Conservation (phyloP, 805 yeast genomes). For the Ogataea nonfermentans region DNA sequence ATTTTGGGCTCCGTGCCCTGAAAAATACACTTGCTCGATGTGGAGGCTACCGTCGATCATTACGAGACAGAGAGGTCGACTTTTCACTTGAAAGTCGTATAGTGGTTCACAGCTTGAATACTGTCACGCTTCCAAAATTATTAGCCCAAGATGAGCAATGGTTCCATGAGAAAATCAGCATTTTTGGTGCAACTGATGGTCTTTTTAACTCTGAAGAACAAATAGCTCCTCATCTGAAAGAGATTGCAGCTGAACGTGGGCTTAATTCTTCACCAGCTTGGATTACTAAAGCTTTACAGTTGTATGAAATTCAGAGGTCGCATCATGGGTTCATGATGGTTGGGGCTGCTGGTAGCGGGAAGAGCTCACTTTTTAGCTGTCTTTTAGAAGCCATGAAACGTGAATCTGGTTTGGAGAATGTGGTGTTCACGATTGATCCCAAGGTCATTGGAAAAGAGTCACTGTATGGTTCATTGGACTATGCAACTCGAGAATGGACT, state of each 20-base stretch:
- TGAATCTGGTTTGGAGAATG: constrained; percentile 34
- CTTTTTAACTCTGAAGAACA: constrained; percentile 14
- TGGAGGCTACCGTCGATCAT: constrained; percentile 39
- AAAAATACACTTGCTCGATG: constrained; percentile 64
- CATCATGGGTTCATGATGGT: constrained; percentile 82
- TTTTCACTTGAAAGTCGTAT: constrained; percentile 31
- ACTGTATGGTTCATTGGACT: constrained; percentile 69
- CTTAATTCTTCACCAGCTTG: constrained; percentile 40
- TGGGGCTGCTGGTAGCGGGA: constrained; percentile 77
- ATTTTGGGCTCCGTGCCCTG: constrained; percentile 83
- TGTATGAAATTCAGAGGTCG: constrained; percentile 55
- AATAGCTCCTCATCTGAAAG: constrained; percentile 29
- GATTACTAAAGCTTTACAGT: constrained; percentile 56
- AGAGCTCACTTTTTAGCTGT: constrained; percentile 52
- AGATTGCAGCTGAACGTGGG: constrained; percentile 34
- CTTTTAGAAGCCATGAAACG: constrained; percentile 44
- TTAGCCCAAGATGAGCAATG: constrained; percentile 47
- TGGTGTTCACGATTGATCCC: constrained; percentile 59
- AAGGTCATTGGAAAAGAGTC: constrained; percentile 66
- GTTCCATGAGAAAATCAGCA: constrained; percentile 30
- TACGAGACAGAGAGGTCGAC: not conserved
- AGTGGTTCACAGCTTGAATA: constrained; percentile 53
- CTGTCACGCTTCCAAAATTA: constrained; percentile 68
- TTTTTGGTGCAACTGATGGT: constrained; percentile 27
- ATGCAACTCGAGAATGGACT: constrained; percentile 83